A percentile compares a stretch with the other conserved stretches of the same genome.
Evolutionary conservation across 2,329 filamentous ascomycete species (phyloP).

Genomic region (Uncinocarpus reesii): DNA sequence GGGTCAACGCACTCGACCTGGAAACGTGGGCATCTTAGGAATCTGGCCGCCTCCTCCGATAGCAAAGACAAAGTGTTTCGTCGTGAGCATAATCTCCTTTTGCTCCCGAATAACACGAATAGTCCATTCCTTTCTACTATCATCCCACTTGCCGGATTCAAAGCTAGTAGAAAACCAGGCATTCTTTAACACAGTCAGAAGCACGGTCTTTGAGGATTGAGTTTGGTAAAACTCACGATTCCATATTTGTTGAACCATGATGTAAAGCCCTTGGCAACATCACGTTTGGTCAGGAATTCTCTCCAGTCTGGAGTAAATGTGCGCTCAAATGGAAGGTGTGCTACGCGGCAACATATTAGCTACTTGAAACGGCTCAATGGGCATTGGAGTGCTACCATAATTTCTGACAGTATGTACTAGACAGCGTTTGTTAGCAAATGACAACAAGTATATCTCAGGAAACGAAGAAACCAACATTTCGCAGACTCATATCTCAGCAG

Average conservation of each 20-base stretch:
- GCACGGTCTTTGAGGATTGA: not conserved
- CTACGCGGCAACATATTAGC: not conserved
- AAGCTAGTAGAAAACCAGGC: constrained; percentile 32
- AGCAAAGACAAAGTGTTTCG: constrained; percentile 26
- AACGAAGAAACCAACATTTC: constrained; percentile 20
- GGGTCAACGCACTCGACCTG: constrained; percentile 10
- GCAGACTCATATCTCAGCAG: constrained; percentile 38
- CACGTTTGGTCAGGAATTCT: constrained; percentile 19
- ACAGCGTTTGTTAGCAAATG: constrained; percentile 16
- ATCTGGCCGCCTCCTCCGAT: constrained; percentile 26
- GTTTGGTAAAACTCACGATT: constrained; percentile 17
- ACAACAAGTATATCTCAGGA: not conserved
- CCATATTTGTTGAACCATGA: constrained; percentile 20
- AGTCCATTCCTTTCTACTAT: constrained; percentile 31
- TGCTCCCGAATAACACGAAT: constrained; percentile 24
- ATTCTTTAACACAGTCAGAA: constrained; percentile 21
- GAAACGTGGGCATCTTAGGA: constrained; percentile 22
- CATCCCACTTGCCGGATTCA: constrained; percentile 32
- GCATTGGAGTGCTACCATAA: not conserved
- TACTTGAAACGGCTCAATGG: not conserved
- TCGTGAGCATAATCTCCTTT: constrained; percentile 18
- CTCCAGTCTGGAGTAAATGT: constrained; percentile 20
- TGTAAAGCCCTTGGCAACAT: constrained; percentile 20
- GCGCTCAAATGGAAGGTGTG: constrained; percentile 23
- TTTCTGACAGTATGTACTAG: constrained; percentile 18